phyloP scores from a whole-genome alignment of 1,284 basidiomycete species.

The Apiotrichum porosum region DNA sequence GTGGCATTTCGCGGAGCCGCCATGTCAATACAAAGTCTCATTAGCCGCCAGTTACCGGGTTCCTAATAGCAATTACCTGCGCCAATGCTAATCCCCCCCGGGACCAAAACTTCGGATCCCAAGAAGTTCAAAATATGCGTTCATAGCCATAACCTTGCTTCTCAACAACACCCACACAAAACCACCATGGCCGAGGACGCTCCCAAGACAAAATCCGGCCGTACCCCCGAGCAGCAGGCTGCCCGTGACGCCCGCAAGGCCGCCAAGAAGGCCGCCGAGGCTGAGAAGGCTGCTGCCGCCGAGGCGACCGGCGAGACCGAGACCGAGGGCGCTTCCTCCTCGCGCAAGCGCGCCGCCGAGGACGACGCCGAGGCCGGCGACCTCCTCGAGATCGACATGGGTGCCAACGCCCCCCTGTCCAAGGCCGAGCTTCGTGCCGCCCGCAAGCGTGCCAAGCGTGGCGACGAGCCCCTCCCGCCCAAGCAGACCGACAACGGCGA shows the following conservation, averaged over 20 bases:
- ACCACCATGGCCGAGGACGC: conserved; percentile 46
- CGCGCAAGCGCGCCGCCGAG: conserved; percentile 21
- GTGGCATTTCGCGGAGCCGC: no score
- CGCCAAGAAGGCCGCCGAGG: conserved; percentile 21
- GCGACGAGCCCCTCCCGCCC: conserved; percentile 17
- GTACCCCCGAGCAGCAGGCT: conserved; percentile 42
- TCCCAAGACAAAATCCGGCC: conserved; percentile 35
- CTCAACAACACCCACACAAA: not conserved
- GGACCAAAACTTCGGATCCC: no score
- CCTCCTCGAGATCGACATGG: conserved; percentile 46
- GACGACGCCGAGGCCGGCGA: conserved; percentile 21
- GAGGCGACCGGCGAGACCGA: conserved; percentile 6
- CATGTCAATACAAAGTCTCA: no score
- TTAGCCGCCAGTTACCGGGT: no score
- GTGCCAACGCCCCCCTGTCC: conserved; percentile 44
- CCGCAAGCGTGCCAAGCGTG: conserved; percentile 38
- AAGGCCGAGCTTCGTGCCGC: conserved; percentile 47
- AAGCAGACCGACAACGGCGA: conserved; percentile 15
- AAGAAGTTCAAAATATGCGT: no score
- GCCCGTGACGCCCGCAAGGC: conserved; percentile 41
- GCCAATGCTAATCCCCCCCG: no score
- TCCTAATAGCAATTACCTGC: no score
- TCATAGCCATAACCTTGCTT: no score
- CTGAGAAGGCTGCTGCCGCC: not conserved
- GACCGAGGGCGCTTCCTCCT: conserved; percentile 1